Base-by-base conservation (phyloP, 352 stramenopile genomes). In the Saprolegnia diclina region DNA sequence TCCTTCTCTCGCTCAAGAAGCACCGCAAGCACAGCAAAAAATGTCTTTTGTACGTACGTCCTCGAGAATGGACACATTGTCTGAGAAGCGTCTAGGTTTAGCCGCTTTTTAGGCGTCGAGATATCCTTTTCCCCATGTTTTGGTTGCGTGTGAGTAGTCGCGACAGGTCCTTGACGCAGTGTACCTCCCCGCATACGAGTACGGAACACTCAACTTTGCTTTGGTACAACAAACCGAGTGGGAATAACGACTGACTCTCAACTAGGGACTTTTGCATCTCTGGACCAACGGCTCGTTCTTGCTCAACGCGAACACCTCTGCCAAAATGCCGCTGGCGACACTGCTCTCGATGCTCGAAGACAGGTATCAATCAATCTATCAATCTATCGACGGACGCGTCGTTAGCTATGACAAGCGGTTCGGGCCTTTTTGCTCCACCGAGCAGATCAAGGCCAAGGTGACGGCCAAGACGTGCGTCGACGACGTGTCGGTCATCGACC, bases 1-100 rank as follows among this genome's bases (percentile, higher is more conserved):
- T 92, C 35, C 88, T 92, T 56, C 77, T 90, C 73, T 90, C 84
- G 10, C 73, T 92, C 16, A 83, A 83, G 53, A 92, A 88, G 53
- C 76, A 88, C 57, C 80, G 88, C 32, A 81, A 82, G 32, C 89
- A 89, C 46, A 69, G 72, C 50, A 85, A 87, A 56, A 79, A 84
- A 56, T 89, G 82, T 38, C 75, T 89, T 32, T 66, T 91, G 74
- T 89, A 75, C 35, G 78, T 79, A 19, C 54, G 37, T 24, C 79
- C 73, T 9, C 4, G 19, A 21, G 13, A 4, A 11, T 59, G 11
- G 42, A 48, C 29, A 48, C 3, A 21, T 24, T 59, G 52, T n/a
- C 24, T 56, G 40, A 29, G 24, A 16, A 19, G 46, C 24, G 50
- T 46, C 9, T 69, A 69, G 63, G n/a, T 69, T 59, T 21, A 62